Evolutionary conservation across 2,329 filamentous ascomycete species (phyloP).

Genomic region (Eutypa lata): DNA sequence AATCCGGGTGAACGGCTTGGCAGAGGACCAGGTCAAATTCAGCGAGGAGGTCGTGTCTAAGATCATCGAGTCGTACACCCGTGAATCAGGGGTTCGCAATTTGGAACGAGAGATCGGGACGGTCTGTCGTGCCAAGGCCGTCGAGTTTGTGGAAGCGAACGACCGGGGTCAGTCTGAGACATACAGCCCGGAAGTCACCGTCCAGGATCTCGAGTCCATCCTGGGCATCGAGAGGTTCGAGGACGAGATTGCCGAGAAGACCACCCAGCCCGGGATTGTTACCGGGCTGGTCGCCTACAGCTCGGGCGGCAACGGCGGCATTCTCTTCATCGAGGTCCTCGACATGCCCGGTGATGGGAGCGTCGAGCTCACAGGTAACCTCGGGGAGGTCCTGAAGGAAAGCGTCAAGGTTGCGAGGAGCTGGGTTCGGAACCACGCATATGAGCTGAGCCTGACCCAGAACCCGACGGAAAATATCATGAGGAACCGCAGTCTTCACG

Average conservation of each 20-base stretch:
- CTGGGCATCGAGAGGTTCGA: conserved; percentile 92
- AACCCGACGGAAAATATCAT: conserved; percentile 88
- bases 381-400: conserved; percentile 95
- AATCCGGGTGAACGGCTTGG: conserved; percentile 83
- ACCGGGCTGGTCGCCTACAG: conserved; percentile 95
- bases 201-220: conserved; percentile 84
- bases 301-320: conserved; percentile 87
- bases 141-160: conserved; percentile 87
- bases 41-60: conserved; percentile 85
- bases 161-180: conserved; percentile 65
- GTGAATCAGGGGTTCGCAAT: conserved; percentile 93
- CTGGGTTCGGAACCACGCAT: conserved; percentile 97
- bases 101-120: conserved; percentile 93
- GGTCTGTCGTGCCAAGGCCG: conserved; percentile 91
- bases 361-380: conserved; percentile 92
- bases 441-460: conserved; percentile 78
- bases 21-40: conserved; percentile 70
- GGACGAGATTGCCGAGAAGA: conserved; percentile 90
- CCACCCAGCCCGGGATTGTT: conserved; percentile 81
- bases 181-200: conserved; percentile 71
- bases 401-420: conserved; percentile 92
- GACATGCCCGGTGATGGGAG: conserved; percentile 93
- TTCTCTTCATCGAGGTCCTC: conserved; percentile 96
- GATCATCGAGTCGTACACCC: conserved; percentile 94
- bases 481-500: conserved; percentile 90